Conservation (phyloP, 1,284 basidiomycete species). For the Xerocomus tenax region DNA sequence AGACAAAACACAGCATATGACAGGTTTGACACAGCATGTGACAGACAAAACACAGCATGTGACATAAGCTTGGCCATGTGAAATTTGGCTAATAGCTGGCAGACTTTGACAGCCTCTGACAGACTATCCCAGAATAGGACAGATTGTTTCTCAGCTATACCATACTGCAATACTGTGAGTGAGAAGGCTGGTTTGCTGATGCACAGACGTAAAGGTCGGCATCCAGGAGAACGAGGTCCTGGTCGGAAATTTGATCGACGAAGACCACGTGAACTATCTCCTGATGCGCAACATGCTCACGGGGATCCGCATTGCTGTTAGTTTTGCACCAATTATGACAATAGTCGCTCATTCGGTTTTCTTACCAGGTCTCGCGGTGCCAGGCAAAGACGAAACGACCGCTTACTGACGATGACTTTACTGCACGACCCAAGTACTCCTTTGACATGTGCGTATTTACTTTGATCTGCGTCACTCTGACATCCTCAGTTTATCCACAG, state of each 20-base stretch:
- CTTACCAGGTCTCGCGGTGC: slow-evolving; percentile 76
- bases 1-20: too few species aligned
- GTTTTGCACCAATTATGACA: slow-evolving; percentile 26
- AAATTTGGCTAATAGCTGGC: too few species aligned
- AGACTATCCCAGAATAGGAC: too few species aligned
- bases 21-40: too few species aligned
- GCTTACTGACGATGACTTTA: slow-evolving; percentile 81
- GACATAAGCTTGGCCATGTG: too few species aligned
- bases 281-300: slow-evolving; percentile 99
- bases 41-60: too few species aligned
- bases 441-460: slow-evolving; percentile 78
- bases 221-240: slow-evolving; percentile 60
- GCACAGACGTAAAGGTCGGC: too few species aligned
- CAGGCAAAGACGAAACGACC: slow-evolving; percentile 89
- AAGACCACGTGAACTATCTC: slow-evolving; percentile 96
- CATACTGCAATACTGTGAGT: too few species aligned
- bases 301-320: slow-evolving; percentile 87
- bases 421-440: slow-evolving; percentile 87
- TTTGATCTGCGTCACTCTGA: background rate
- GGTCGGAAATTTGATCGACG: slow-evolving; percentile 92
- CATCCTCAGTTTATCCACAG: slow-evolving; percentile 34
- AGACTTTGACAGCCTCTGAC: too few species aligned
- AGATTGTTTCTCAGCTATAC: too few species aligned
- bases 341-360: slow-evolving; percentile 18
- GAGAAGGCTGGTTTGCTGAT: too few species aligned